Percentiles rank a stretch among this genome's conserved stretches.
These are phyloP conservation scores for Plasmodium falciparum DNA, from an alignment of 169 alveolate genomes.

Conservation along the genomic window DNA sequence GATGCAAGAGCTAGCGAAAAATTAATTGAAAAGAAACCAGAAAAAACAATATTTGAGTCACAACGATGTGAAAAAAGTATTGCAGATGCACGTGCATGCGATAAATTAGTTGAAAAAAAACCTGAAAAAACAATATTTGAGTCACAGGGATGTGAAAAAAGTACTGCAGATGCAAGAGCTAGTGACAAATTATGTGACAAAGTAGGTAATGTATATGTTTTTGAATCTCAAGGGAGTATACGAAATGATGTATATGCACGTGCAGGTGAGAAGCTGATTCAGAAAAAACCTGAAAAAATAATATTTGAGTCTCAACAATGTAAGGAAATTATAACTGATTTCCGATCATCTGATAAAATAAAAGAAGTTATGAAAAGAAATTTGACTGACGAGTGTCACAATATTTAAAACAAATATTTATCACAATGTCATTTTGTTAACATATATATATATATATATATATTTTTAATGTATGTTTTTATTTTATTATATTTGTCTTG, in stretches of 20 bases:
- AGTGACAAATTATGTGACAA: conserved; percentile 5
- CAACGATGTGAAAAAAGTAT: conserved; percentile 24
- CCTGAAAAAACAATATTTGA: conserved; percentile 34
- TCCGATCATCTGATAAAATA: conserved; percentile 56
- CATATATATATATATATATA: not conserved
- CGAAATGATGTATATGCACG: conserved; percentile 35
- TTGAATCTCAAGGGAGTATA: conserved; percentile 37
- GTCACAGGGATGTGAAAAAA: conserved; percentile 25
- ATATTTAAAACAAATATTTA: not conserved
- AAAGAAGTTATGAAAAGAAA: conserved; percentile 76
- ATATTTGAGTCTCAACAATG: conserved; percentile 57
- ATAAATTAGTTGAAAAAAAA: conserved; percentile 6
- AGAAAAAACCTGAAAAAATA: conserved; percentile 15
- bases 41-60: conserved; percentile 28
- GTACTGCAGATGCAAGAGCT: conserved; percentile 31
- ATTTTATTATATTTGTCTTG: not conserved
- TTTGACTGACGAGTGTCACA: conserved; percentile 66
- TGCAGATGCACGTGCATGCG: conserved; percentile 4
- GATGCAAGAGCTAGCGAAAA: conserved; percentile 58
- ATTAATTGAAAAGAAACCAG: conserved; percentile 24
- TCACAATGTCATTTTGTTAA: not conserved
- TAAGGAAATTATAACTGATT: conserved; percentile 26
- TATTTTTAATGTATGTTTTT: not conserved
- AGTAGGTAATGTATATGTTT: not conserved
- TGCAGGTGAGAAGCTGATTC: conserved; percentile 40